phyloP scores from a whole-genome alignment of 1,284 basidiomycete species.

The Irpex sp. region DNA sequence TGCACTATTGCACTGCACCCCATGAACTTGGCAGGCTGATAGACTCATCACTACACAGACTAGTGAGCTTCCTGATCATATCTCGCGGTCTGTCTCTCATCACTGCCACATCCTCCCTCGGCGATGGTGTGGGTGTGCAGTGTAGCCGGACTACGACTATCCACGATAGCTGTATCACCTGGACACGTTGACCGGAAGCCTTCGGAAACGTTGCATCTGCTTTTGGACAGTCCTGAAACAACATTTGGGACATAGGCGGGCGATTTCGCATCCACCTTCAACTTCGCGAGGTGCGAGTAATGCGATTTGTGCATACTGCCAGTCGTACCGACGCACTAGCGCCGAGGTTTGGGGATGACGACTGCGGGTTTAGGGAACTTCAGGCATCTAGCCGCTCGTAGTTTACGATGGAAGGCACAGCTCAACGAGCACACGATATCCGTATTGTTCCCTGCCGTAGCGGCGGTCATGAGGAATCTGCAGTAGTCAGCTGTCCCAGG shows the following conservation, averaged over 20 bases:
- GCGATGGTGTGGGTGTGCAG: background rate
- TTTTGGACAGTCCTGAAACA: background rate
- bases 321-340: background rate
- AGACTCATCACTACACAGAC: background rate
- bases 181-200: slow-evolving; percentile 3
- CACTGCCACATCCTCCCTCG: background rate
- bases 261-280: background rate
- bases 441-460: background rate
- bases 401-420: background rate
- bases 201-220: slow-evolving; percentile 2
- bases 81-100: background rate
- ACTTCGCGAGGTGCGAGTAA: background rate
- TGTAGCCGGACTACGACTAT: background rate
- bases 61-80: background rate
- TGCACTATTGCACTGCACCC: background rate
- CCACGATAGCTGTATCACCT: slow-evolving; percentile 4
- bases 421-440: background rate
- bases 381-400: background rate
- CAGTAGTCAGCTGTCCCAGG: background rate
- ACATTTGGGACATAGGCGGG: background rate
- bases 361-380: background rate
- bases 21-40: background rate
- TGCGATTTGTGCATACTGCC: too few relatives aligned
- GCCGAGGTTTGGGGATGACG: background rate
- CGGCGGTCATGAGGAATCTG: background rate